Evolutionary conservation across 306 rosid genomes (phyloP).

Genomic region (Lotus japonicus): DNA sequence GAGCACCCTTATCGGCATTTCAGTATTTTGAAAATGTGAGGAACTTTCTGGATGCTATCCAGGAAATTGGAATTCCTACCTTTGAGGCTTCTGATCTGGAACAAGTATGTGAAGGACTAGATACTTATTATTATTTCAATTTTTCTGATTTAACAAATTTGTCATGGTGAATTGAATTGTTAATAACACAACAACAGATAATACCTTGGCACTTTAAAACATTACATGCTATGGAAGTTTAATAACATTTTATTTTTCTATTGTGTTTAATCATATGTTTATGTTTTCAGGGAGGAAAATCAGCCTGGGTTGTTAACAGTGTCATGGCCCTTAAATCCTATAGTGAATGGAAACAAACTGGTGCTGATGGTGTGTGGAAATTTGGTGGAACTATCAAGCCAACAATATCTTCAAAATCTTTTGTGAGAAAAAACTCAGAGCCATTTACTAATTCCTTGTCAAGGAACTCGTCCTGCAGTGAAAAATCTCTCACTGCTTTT

Average conservation of each 20-base stretch:
- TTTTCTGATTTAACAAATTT: not conserved
- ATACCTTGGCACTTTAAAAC: too few relatives aligned
- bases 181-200: not conserved
- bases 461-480: conserved; percentile 59
- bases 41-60: conserved; percentile 76
- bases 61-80: conserved; percentile 80
- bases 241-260: not conserved
- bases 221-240: too few relatives aligned
- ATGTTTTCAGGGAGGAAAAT: conserved; percentile 70
- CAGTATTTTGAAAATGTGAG: conserved; percentile 94
- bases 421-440: conserved; percentile 75
- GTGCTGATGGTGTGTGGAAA: conserved; percentile 79
- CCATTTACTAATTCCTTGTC: conserved; percentile 76
- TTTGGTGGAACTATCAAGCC: conserved; percentile 81
- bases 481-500: conserved; percentile 35
- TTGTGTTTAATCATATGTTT: conserved; percentile 4
- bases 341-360: conserved; percentile 79
- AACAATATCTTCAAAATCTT: conserved; percentile 42
- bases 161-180: conserved; percentile 1
- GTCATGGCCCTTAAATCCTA: conserved; percentile 86
- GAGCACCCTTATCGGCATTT: conserved; percentile 83
- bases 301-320: conserved; percentile 69
- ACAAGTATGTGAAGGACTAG: conserved; percentile 56
- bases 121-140: not conserved
- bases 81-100: conserved; percentile 96